These are phyloP conservation scores for Cladobotryum protrusum DNA, from an alignment of 2,329 filamentous ascomycete genomes.

Conservation along the genomic window DNA sequence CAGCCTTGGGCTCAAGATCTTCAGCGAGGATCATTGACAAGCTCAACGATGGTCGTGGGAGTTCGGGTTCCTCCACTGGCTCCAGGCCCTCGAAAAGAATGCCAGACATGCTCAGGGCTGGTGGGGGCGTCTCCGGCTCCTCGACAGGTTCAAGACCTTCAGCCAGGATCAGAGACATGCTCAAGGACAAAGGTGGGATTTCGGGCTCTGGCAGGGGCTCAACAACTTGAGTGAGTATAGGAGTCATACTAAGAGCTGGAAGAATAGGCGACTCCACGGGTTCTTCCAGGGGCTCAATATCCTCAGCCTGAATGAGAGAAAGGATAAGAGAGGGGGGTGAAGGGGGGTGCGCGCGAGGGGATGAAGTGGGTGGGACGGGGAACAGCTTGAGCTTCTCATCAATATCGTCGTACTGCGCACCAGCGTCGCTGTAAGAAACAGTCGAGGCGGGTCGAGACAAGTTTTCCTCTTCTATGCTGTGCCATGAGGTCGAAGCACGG, in stretches of 20 bases:
- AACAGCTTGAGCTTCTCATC: slow-evolving; percentile 48
- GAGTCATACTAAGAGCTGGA: slow-evolving; percentile 28
- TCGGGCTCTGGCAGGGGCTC: slow-evolving; percentile 33
- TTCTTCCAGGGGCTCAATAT: slow-evolving; percentile 38
- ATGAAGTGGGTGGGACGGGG: slow-evolving; percentile 46
- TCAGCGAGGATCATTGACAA: slow-evolving; percentile 25
- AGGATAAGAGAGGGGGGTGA: slow-evolving; percentile 33
- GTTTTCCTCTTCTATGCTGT: slow-evolving; percentile 19
- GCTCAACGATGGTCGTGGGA: slow-evolving; percentile 16
- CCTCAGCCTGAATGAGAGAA: slow-evolving; percentile 39
- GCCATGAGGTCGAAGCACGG: slow-evolving; percentile 21
- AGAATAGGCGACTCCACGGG: slow-evolving; percentile 24
- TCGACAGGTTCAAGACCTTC: slow-evolving; percentile 35
- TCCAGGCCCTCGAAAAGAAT: slow-evolving; percentile 30
- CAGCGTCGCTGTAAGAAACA: slow-evolving; percentile 47
- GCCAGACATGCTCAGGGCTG: slow-evolving; percentile 24
- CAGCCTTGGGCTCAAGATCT: slow-evolving; percentile 24
- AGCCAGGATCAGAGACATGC: slow-evolving; percentile 25
- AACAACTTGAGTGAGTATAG: slow-evolving; percentile 32
- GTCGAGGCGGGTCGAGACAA: slow-evolving; percentile 39
- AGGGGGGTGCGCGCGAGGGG: slow-evolving; percentile 24
- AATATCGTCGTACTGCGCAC: slow-evolving; percentile 47
- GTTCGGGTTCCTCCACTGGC: slow-evolving; percentile 21
- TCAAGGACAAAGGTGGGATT: slow-evolving; percentile 17
- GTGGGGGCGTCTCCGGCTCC: slow-evolving; percentile 21